Percentiles rank a stretch among this genome's conserved stretches.
phyloP scores from a whole-genome alignment of 768 basidiomycete genomes.

The Neoboletus subvelutipes region DNA sequence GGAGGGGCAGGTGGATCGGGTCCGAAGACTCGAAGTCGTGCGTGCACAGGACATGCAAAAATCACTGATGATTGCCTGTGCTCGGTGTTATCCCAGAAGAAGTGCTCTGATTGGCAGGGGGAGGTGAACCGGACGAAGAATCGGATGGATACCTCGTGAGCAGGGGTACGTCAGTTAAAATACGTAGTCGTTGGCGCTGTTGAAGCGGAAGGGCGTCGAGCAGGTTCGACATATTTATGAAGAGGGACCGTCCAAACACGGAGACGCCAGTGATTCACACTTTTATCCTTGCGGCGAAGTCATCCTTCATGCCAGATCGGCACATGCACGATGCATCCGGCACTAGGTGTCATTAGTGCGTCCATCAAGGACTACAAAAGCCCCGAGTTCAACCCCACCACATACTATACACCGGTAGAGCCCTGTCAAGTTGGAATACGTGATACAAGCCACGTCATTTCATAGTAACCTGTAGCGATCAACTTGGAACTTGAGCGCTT shows the following conservation, averaged over 20 bases:
- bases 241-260: neutral
- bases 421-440: neutral
- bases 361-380: neutral
- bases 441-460: neutral
- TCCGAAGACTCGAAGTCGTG: conserved; percentile 69
- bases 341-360: conserved; percentile 11
- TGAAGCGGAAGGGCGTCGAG: neutral
- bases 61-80: conserved; percentile 32
- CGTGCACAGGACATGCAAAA: conserved; percentile 53
- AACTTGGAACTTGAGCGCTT: neutral
- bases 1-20: conserved; percentile 58
- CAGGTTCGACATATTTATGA: conserved; percentile 13
- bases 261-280: neutral
- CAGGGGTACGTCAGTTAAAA: conserved; percentile 37
- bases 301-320: neutral
- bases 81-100: conserved; percentile 29
- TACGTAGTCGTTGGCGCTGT: conserved; percentile 23
- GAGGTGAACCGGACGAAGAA: conserved; percentile 26
- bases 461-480: neutral
- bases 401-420: neutral
- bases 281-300: conserved; percentile 15
- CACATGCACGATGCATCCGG: neutral
- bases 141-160: conserved; percentile 37
- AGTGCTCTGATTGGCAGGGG: conserved; percentile 4
- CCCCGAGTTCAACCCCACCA: neutral